Base-by-base conservation (phyloP, 2,329 filamentous ascomycete species). In the Hypoxylon sp. region DNA sequence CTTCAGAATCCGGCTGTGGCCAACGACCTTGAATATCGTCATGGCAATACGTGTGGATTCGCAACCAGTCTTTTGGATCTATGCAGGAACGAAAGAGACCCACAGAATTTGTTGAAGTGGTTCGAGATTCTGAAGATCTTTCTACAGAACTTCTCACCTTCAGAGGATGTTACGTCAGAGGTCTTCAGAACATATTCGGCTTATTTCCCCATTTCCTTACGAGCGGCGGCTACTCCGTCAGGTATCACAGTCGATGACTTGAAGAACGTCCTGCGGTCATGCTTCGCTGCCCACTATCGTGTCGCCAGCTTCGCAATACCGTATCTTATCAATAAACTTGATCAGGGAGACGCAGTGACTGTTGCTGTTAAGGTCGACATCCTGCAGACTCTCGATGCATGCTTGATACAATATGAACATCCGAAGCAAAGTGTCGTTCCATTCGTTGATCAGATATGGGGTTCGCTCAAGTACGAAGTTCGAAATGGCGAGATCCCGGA, bases 401-500 rank as follows among this genome's bases (percentile, higher is more conserved):
- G 85, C 62, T 71, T 88, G 16, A 79, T 81, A 11, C 74, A 80
- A 27, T 88, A 87, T 63, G 74, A 79, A 1, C 76, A 83, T 39
- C 78, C 83, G 0, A 77, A 82, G 32, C 77, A 82, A 57, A 84
- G 81, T 7, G 73, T 88, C 12, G 78, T 78, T 1, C 85, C 86
- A 0, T 82, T 84, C 51, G 77, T 81, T 16, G 79, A 82, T 52
- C 81, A 83, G 46, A 82, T 88, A 48, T 89, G 87, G 87, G 79
- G 80, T 29, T 86, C 85, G n/a, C 82, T 89, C 48, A 89, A 88
- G 72, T 88, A 87, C 65, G 87, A 89, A 68, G 87, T 88, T 11
- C 84, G 87, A 32, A 88, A 88, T 57, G 87, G 87, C 11, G 87
- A 89, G 63, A 81, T 86, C 7, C 82, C 85, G 63, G 87, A 88